These are phyloP conservation scores for Penicillium digitatum DNA, from an alignment of 2,329 filamentous ascomycete genomes.

Conservation along the genomic window DNA sequence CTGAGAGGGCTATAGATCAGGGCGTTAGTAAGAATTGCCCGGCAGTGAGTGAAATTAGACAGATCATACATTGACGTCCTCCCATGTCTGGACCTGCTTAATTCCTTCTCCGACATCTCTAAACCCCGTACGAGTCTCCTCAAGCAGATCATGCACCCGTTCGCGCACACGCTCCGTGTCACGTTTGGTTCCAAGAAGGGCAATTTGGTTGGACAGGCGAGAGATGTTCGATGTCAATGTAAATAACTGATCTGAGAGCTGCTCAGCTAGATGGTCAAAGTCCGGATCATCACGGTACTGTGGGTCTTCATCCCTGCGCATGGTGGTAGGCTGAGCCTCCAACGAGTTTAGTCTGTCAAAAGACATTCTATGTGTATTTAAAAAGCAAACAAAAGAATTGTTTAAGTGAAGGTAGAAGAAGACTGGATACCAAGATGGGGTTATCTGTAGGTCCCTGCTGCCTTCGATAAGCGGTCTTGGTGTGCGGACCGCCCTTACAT, in stretches of 20 bases:
- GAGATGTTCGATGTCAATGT: conserved; percentile 83
- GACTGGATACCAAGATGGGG: conserved; percentile 9
- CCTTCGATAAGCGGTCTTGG: conserved; percentile 17
- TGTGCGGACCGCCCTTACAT: conserved; percentile 31
- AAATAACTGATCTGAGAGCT: conserved; percentile 84
- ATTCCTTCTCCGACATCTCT: conserved; percentile 89
- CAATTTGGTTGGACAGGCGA: conserved; percentile 77
- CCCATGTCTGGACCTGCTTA: conserved; percentile 86
- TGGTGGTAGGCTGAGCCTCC: conserved; percentile 70
- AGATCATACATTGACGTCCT: conserved; percentile 67
- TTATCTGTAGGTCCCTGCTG: conserved; percentile 21
- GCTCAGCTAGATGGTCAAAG: conserved; percentile 76
- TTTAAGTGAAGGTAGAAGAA: conserved; percentile 6
- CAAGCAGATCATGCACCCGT: conserved; percentile 78
- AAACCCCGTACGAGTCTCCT: conserved; percentile 81
- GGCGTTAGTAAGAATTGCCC: conserved; percentile 11
- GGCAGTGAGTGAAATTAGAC: not conserved
- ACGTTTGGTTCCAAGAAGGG: conserved; percentile 79
- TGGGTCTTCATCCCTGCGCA: conserved; percentile 65
- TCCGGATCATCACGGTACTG: conserved; percentile 88
- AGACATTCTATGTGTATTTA: conserved; percentile 60
- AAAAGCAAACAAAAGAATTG: conserved; percentile 1
- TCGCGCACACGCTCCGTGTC: conserved; percentile 90
- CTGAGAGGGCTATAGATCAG: conserved; percentile 68
- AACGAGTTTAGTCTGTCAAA: conserved; percentile 82